Evolutionary conservation across 2,329 filamentous ascomycete genomes (phyloP).

Genomic region (Phyllosticta citriasiana): DNA sequence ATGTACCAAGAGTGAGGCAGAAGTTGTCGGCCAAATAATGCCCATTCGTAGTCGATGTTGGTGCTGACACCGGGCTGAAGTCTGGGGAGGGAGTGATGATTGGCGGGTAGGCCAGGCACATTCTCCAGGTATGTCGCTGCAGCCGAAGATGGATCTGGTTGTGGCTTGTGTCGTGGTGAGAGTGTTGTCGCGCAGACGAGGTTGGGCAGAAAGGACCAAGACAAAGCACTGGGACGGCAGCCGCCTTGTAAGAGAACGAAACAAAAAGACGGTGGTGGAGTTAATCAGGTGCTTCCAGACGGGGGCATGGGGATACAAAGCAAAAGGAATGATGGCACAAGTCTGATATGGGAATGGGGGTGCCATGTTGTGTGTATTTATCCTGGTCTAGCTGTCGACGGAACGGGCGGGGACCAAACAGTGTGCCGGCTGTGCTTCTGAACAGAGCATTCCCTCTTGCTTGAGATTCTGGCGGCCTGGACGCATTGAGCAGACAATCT

Average conservation of each 20-base stretch:
- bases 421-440: not conserved
- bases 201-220: not conserved
- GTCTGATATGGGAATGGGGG: not conserved
- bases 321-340: not conserved
- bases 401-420: not conserved
- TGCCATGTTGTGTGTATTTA: not conserved
- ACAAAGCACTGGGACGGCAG: not conserved
- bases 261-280: not conserved
- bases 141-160: not conserved
- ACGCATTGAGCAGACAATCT: not conserved
- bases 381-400: not conserved
- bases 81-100: slow-evolving; percentile 33
- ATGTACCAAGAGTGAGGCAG: slow-evolving; percentile 29
- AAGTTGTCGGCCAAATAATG: slow-evolving; percentile 29
- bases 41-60: slow-evolving; percentile 20
- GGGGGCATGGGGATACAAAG: not conserved
- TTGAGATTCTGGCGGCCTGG: not conserved
- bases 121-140: slow-evolving; percentile 1
- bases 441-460: not conserved
- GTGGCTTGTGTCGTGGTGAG: not conserved
- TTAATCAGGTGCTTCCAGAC: not conserved
- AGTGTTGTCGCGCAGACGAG: not conserved
- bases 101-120: slow-evolving; percentile 14
- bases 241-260: not conserved
- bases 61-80: slow-evolving; percentile 33